Evolutionary conservation across 441 rosid species (phyloP), one percentile per base, ranked within the genome.

Genomic region (Biscutella auriculata): DNA sequence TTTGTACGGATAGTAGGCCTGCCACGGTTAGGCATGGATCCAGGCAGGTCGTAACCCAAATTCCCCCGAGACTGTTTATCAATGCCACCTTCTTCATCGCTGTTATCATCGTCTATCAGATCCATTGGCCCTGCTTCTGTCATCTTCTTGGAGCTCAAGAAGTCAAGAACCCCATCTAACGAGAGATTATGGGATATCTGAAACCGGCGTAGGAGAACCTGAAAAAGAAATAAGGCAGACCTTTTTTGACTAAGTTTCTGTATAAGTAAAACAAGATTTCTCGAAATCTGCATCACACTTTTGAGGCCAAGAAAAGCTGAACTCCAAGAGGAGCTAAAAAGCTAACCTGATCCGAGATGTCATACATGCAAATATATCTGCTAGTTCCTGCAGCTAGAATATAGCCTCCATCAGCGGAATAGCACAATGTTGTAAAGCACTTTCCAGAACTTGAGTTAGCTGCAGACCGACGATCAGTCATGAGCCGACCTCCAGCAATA

Each of bases 351-450:
- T 93, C 99, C 13, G 89, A 73, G 60, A 93, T 82, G 71, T 87
- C 99, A 70, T 93, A 93, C 88, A 93, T 85, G 72, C 99, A 93
- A 34, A 93, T 87, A 72, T 75, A 93, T 84, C 94, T 93, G 79
- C 97, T 93, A 63, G 72, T 85, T 66, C 99, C 97, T 27, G 93
- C 99, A 19, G 96, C 99, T 73, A 89, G 72, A 57, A 93, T 78
- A 67, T 83, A 87, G 75, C 89, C 85, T 65, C 97, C 99, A 70
- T 93, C 97, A 66, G 97, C 99, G 41, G 93, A 82, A 78, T 82
- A 93, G 72, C 93, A 89, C 67, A 89, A 74, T 32, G 89, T 83
- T 35, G 95, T 85, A 65, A 93, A 93, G 77, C 83, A 93, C 70
- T 89, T 93, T 51, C 97, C 99, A 2, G 95, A 80, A 69, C 83